These are phyloP conservation scores for Phallus indusiatus DNA, from an alignment of 768 basidiomycete species.

Conservation along the genomic window DNA sequence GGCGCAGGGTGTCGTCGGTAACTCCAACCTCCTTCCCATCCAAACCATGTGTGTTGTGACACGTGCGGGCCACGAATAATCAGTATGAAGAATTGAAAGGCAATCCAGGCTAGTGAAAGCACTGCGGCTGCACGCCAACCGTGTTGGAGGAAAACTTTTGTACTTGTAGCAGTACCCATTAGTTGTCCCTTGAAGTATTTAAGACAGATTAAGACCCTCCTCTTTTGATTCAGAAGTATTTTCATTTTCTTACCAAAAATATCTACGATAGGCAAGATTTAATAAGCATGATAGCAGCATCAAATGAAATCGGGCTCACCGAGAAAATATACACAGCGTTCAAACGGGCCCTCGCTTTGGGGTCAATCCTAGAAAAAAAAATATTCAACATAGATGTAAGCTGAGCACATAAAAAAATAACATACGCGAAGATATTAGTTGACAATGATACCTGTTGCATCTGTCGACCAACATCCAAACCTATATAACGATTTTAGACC, in stretches of 20 bases:
- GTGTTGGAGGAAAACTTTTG: conserved; percentile 53
- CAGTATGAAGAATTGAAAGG: conserved; percentile 46
- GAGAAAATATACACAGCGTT: conserved; percentile 71
- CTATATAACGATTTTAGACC: not conserved
- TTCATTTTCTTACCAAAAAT: conserved; percentile 4
- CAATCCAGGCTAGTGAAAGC: conserved; percentile 50
- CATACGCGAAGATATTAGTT: conserved; percentile 47
- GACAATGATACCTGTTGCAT: conserved; percentile 60
- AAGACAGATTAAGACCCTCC: conserved; percentile 39
- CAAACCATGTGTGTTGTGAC: conserved; percentile 25
- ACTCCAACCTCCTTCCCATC: conserved; percentile 27
- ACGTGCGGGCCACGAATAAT: conserved; percentile 61
- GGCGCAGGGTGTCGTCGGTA: not conserved
- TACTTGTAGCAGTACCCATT: conserved; percentile 70
- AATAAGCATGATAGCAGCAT: not conserved
- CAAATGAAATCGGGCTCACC: conserved; percentile 25
- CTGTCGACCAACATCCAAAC: conserved; percentile 64
- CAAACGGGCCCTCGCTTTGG: conserved; percentile 52
- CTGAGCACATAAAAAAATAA: not conserved
- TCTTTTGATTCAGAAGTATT: not conserved
- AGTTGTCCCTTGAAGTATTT: conserved; percentile 48
- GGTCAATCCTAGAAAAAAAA: conserved; percentile 18
- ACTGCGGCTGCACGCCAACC: conserved; percentile 65
- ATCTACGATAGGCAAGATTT: not conserved
- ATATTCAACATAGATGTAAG: conserved; percentile 1